These are phyloP conservation scores for Colletotrichum incanum DNA, from an alignment of 2,329 filamentous ascomycete species.

Conservation along the genomic window DNA sequence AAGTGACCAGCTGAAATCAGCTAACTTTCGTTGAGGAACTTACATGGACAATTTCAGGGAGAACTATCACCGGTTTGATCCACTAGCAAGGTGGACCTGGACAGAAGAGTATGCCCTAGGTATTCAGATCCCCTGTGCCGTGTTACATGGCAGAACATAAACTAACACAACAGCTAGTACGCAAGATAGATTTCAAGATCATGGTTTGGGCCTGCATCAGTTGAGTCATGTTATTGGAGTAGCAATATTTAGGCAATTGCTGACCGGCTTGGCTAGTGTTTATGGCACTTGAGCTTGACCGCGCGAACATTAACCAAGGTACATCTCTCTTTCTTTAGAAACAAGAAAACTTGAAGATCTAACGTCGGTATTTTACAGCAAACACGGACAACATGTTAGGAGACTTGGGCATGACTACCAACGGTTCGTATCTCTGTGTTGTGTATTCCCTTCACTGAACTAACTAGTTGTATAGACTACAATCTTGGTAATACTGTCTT, in stretches of 20 bases:
- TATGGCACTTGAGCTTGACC: constrained; percentile 63
- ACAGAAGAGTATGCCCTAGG: constrained; percentile 54
- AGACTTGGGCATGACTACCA: constrained; percentile 57
- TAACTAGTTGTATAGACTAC: constrained; percentile 52
- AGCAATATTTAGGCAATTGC: too few relatives aligned
- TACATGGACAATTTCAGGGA: constrained; percentile 48
- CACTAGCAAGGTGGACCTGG: constrained; percentile 60
- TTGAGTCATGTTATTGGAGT: neutral
- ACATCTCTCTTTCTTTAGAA: constrained; percentile 35
- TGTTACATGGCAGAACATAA: too few relatives aligned
- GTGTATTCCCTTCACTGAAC: neutral
- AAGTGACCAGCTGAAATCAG: neutral
- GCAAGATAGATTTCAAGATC: constrained; percentile 60
- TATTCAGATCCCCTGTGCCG: neutral
- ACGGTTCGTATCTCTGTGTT: constrained; percentile 52
- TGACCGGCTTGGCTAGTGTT: constrained; percentile 48
- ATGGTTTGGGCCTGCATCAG: constrained; percentile 57
- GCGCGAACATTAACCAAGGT: constrained; percentile 60
- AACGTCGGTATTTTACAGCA: neutral
- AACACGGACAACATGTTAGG: constrained; percentile 58
- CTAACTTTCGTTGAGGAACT: neutral
- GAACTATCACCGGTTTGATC: constrained; percentile 64
- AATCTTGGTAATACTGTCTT: constrained; percentile 67
- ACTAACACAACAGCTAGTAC: constrained; percentile 44
- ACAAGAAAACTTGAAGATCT: neutral